Percentiles rank a stretch among this genome's conserved stretches.
These are phyloP conservation scores for Pseudogymnoascus sp. DNA, from an alignment of 2,329 filamentous ascomycete genomes.

Conservation along the genomic window DNA sequence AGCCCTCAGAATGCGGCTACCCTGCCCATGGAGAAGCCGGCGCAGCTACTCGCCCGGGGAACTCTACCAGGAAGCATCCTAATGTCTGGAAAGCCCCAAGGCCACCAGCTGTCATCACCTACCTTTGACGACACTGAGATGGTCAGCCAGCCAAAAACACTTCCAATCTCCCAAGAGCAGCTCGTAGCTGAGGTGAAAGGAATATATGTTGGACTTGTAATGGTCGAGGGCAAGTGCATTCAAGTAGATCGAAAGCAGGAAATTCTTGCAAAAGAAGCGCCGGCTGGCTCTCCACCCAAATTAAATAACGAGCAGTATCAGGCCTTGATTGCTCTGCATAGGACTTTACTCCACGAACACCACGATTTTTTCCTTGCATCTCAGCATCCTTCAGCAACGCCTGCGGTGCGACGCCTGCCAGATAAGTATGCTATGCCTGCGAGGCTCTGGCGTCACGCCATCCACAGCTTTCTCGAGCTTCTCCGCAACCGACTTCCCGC, in stretches of 20 bases:
- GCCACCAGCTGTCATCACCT: neutral
- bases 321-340: conserved; percentile 71
- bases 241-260: conserved; percentile 64
- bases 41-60: neutral
- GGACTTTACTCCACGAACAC: conserved; percentile 73
- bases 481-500: conserved; percentile 65
- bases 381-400: conserved; percentile 73
- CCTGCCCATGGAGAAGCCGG: neutral
- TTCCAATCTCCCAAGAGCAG: conserved; percentile 68
- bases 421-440: conserved; percentile 86
- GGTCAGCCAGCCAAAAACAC: conserved; percentile 50
- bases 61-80: neutral
- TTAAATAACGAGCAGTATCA: conserved; percentile 70
- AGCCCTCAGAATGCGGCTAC: neutral
- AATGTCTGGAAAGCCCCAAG: neutral
- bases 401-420: conserved; percentile 59
- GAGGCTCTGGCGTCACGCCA: conserved; percentile 89
- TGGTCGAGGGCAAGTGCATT: conserved; percentile 83
- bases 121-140: conserved; percentile 9
- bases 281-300: conserved; percentile 36
- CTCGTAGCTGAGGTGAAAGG: conserved; percentile 73
- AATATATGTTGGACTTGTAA: conserved; percentile 74
- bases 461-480: conserved; percentile 76
- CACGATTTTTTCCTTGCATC: conserved; percentile 81
- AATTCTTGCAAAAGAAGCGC: conserved; percentile 43